phyloP scores from a whole-genome alignment of 768 basidiomycete species.

The Tricholoma flavovirens region DNA sequence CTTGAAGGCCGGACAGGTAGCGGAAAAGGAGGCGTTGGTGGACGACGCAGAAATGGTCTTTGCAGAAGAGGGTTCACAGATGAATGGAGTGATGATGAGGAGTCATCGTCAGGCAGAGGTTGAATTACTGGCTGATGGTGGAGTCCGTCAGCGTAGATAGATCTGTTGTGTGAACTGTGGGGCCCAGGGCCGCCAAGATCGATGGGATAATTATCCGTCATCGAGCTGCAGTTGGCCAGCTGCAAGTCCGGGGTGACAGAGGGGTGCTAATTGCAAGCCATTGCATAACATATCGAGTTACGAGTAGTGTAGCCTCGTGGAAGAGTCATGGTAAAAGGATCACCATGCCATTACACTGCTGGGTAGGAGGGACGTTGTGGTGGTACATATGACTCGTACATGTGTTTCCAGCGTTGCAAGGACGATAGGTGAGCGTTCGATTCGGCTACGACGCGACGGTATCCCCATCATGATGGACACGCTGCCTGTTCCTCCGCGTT shows the following conservation, averaged over 20 bases:
- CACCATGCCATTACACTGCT: no score
- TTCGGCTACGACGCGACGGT: no score
- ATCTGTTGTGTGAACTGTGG: not conserved
- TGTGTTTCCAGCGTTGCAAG: no score
- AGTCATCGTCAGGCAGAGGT: not conserved
- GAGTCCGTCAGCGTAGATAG: not conserved
- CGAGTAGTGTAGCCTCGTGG: no score
- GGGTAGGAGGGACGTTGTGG: no score
- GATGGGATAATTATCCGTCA: not conserved
- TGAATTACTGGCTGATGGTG: slow-evolving; percentile 5
- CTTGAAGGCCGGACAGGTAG: not conserved
- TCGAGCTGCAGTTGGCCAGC: not conserved
- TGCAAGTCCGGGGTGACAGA: not conserved
- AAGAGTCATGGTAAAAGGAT: no score
- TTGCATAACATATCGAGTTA: not conserved
- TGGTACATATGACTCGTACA: no score
- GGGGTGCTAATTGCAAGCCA: not conserved
- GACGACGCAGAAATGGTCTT: slow-evolving; percentile 1
- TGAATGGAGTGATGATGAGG: not conserved
- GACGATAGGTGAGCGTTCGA: no score
- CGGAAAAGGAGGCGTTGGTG: slow-evolving; percentile 9
- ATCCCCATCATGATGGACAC: no score
- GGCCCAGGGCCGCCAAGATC: not conserved
- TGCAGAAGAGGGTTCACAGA: not conserved
- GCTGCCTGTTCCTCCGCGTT: no score